phyloP scores from a whole-genome alignment of 352 stramenopile species.

The Globisporangium middletonii region DNA sequence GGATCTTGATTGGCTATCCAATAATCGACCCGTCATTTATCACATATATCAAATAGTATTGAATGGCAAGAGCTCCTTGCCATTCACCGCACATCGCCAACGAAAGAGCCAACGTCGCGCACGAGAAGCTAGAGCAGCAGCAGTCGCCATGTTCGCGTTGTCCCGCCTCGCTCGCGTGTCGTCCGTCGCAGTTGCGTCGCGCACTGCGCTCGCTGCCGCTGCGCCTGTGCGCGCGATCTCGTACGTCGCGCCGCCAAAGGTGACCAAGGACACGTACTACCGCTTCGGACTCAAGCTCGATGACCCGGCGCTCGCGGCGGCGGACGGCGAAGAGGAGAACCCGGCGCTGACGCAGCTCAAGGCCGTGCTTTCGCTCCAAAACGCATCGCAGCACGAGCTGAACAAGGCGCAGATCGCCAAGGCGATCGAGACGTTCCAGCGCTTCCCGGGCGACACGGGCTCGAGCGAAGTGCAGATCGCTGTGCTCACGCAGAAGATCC shows the following conservation, averaged over 20 bases:
- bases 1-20: no score
- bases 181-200: not conserved
- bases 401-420: constrained; percentile 78
- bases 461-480: constrained; percentile 85
- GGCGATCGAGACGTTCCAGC: constrained; percentile 82
- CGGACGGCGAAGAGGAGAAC: constrained; percentile 25
- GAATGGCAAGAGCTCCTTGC: no score
- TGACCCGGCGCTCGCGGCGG: constrained; percentile 31
- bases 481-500: constrained; percentile 83
- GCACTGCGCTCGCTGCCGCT: not conserved
- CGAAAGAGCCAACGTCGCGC: no score
- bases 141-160: constrained; percentile 31
- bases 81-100: no score
- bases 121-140: no score
- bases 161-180: constrained; percentile 26
- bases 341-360: constrained; percentile 46
- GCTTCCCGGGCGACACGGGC: constrained; percentile 80
- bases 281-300: constrained; percentile 62
- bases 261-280: constrained; percentile 46
- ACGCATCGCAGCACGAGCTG: constrained; percentile 77
- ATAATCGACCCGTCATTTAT: no score
- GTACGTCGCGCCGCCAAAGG: constrained; percentile 60
- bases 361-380: constrained; percentile 64
- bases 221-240: constrained; percentile 24
- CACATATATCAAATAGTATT: no score